Percentiles rank a stretch among this genome's conserved stretches.
Conservation (phyloP, 2,329 filamentous ascomycete genomes). For the Stachybotrys echinatus region DNA sequence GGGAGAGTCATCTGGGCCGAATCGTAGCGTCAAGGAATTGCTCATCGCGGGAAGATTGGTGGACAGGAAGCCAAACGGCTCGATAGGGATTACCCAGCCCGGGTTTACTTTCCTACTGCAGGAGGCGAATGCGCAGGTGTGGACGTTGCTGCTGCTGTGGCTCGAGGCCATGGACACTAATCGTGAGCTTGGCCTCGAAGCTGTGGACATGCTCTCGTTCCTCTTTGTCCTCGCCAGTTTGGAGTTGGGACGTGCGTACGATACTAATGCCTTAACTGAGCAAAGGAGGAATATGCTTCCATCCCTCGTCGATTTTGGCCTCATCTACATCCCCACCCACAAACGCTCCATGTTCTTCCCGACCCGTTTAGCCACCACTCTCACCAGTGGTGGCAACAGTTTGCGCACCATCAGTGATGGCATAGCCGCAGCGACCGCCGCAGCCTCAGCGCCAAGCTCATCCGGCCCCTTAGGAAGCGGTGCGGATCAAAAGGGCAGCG, state of each 20-base stretch:
- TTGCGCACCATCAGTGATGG: constrained; percentile 66
- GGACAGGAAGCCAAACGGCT: constrained; percentile 57
- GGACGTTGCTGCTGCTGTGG: constrained; percentile 91
- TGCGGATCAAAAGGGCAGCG: constrained; percentile 64
- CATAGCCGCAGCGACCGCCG: constrained; percentile 60
- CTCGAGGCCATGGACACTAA: constrained; percentile 70
- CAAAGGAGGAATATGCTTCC: constrained; percentile 86
- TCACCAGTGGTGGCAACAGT: constrained; percentile 76
- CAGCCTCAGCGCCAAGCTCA: constrained; percentile 27
- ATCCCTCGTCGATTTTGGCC: constrained; percentile 84
- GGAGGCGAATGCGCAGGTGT: constrained; percentile 94
- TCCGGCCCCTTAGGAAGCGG: constrained; percentile 25
- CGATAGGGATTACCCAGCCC: constrained; percentile 77
- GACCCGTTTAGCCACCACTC: constrained; percentile 86
- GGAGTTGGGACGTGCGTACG: constrained; percentile 87
- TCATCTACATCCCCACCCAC: constrained; percentile 67
- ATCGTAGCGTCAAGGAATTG: constrained; percentile 77
- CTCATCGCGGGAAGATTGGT: constrained; percentile 79
- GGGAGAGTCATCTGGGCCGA: constrained; percentile 48
- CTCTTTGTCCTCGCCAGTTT: constrained; percentile 92
- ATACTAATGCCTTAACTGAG: constrained; percentile 74
- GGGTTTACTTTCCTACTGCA: constrained; percentile 94
- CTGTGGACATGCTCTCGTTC: constrained; percentile 91
- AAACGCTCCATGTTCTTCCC: constrained; percentile 70
- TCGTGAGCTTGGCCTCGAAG: constrained; percentile 64